phyloP scores from a whole-genome alignment of 2,329 filamentous ascomycete species.

The Corinectria fuckeliana region DNA sequence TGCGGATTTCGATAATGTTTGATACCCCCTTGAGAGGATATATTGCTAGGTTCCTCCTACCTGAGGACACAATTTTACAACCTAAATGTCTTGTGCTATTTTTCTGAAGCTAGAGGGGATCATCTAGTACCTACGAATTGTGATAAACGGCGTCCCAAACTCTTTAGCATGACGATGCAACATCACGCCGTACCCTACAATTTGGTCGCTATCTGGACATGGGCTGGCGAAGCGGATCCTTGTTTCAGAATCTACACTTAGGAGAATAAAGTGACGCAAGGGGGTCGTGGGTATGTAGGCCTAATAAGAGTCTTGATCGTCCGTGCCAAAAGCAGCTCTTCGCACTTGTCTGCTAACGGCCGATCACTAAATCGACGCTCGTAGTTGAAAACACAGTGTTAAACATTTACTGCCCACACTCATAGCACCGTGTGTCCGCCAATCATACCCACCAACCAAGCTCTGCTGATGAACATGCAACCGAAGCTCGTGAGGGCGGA shows the following conservation, averaged over 20 bases:
- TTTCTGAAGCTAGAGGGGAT: neutral
- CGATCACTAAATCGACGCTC: no score
- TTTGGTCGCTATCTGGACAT: constrained; percentile 1
- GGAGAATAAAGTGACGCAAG: constrained; percentile 10
- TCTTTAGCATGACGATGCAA: constrained; percentile 14
- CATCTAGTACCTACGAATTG: neutral
- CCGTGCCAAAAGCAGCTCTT: no score
- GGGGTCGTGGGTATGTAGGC: neutral
- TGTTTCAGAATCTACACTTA: constrained; percentile 16
- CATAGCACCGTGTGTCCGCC: no score
- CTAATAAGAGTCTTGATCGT: constrained; percentile 3
- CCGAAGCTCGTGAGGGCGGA: neutral
- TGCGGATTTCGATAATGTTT: constrained; percentile 31
- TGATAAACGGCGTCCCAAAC: neutral
- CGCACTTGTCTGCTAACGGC: no score
- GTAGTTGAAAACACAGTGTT: no score
- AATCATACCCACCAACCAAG: neutral
- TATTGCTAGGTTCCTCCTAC: constrained; percentile 13
- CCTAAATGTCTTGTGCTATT: neutral
- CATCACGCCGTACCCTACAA: constrained; percentile 13
- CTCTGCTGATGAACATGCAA: neutral
- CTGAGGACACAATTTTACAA: constrained; percentile 7
- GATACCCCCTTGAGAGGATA: constrained; percentile 33
- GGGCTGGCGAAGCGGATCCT: constrained; percentile 7
- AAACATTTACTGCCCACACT: no score